Percentiles rank a stretch among this genome's conserved stretches.
These are phyloP conservation scores for Leishmania braziliensis DNA, from an alignment of 208 protist species.

Conservation along the genomic window DNA sequence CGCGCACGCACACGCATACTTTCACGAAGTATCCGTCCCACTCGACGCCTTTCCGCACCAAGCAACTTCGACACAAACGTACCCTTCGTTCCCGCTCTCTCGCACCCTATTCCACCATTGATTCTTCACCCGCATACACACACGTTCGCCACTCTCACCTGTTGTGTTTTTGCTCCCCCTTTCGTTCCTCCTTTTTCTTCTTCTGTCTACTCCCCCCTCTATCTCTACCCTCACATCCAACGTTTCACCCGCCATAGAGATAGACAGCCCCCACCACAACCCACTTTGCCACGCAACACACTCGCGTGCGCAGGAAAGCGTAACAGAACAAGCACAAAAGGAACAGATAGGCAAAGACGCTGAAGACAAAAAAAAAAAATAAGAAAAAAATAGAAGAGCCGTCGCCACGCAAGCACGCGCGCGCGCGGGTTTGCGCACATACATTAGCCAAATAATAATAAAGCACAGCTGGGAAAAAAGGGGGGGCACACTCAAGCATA, in stretches of 20 bases:
- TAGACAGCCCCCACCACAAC: neutral
- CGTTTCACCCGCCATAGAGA: constrained; percentile 4
- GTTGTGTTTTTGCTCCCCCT: neutral
- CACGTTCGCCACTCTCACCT: neutral
- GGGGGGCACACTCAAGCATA: neutral
- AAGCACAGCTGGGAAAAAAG: neutral
- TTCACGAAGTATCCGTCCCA: neutral
- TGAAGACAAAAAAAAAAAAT: neutral
- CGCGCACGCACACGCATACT: neutral
- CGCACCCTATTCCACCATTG: neutral
- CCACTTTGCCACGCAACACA: neutral
- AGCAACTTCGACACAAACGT: constrained; percentile 1
- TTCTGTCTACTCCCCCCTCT: neutral
- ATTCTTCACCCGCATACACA: neutral
- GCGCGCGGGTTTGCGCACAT: neutral
- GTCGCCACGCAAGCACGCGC: neutral
- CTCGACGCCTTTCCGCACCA: neutral
- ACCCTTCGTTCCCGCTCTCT: constrained; percentile 10
- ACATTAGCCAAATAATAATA: neutral
- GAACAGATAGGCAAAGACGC: neutral
- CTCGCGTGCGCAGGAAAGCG: neutral
- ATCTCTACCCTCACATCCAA: neutral
- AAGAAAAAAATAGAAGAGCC: neutral
- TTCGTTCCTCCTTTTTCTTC: neutral
- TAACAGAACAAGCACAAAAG: neutral